Evolutionary conservation across 805 yeast species (phyloP), one percentile per base, ranked within the genome.

Genomic region (Zygosaccharomyces siamensis): DNA sequence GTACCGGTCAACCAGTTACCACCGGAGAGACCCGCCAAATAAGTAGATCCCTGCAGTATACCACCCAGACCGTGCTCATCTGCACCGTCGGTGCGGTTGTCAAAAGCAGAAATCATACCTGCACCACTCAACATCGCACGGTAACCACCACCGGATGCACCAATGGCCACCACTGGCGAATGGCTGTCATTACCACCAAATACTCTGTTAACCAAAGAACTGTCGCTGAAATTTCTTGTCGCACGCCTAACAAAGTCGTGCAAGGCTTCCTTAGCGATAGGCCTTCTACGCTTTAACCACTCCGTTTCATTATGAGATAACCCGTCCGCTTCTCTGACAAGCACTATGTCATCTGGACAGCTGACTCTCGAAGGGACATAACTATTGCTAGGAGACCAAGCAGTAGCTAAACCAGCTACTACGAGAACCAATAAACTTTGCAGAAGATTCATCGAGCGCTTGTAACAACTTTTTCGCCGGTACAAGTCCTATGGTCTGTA

Each of bases 71-170:
- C 84, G 5, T 74, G 72, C 21, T 69, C 69, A 4, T 81, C 72
- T 20, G 81, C 74, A 48, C 75, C 77, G 14, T 61, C 68, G 2
- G 93, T 83, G 54, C 95, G 73, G 62, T 82, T 80, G 64, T 89
- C 97, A 50, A 86, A 68, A 1, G 92, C 96, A 1, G 90, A 72
- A 18, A 89, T 68, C 63, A 82, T 80, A 31, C 96, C 96, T 11
- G 95, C 96, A 2, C 95, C 96, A 49, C 75, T 69, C 39, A 89
- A 69, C 88, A 89, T 86, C 30, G 96, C 95, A 52, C 97, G 76
- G 66, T 86, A 89, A 3, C 96, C 96, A 62, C 97, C 96, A 39
- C 96, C 96, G 12, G 87, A 76, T 56, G 83, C 80, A 5, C 89
- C 83, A 26, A 78, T 55, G 3, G 80, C 89, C 38, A 84, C 70